Evolutionary conservation across 2,329 filamentous ascomycete species (phyloP), one percentile per base, ranked within the genome.

Genomic region (Monosporascus sp.): DNA sequence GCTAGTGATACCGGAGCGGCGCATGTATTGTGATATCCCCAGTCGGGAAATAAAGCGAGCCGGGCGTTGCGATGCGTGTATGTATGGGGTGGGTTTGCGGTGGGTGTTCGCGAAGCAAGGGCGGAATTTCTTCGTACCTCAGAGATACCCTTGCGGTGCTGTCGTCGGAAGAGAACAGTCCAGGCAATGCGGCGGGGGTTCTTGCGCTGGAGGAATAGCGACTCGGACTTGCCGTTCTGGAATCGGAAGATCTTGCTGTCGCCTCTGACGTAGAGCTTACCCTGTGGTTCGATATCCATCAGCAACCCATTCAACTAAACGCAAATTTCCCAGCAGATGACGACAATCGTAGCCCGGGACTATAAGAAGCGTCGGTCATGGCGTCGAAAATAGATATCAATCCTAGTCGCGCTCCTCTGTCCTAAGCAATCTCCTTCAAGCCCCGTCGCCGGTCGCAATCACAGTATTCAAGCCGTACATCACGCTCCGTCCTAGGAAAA

Each of bases 211-310:
- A 97, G 90, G 87, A 99, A 99, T 68, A 99, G 90, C 67, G 91
- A 96, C 83, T 99, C 94, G 80, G 91, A 93, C 84, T 99, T 99
- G 84, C 94, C 91, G 81, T 96, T 97, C 81, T 96, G 91, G 89
- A 99, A 99, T 76, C 94, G 92, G 89, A 99, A 99, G 85, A 97
- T 87, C 86, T 97, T 99, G 91, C 89, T 96, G 86, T 99, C 94
- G 75, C 93, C 92, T 79, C 94, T 91, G 85, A 99, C 83, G 84
- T 93, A 99, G 82, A 99, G 89, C 85, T 97, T 97, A 84, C 94
- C 94, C 94, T 97, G 75, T 50, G 22, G 57, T 53, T 50, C 57
- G 57, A 58, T 49, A 50, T 57, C 48, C 47, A 62, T 71, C 63
- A 72, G 69, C 56, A 55, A 55, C 55, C 45, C 8, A n/a, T 24